Evolutionary conservation across 306 rosid species (phyloP).

Genomic region (Styphnolobium japonicum): DNA sequence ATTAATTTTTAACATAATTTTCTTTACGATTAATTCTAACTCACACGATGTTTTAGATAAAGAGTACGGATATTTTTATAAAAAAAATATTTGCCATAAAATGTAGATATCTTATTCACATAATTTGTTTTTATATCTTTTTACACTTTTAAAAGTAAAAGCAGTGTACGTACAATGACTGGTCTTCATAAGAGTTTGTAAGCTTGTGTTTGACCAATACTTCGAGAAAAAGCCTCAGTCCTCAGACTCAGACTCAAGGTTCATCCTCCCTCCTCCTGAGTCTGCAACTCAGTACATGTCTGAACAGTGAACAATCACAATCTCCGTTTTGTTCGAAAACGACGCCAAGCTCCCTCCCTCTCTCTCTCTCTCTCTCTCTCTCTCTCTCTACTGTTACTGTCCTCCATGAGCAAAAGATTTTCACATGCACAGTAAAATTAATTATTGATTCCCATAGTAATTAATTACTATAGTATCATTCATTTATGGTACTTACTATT

Average conservation of each 20-base stretch:
- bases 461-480: not conserved
- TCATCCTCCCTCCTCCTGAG: not conserved
- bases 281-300: not conserved
- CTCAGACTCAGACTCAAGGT: constrained; percentile 12
- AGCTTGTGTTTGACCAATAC: constrained; percentile 34
- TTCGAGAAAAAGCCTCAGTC: not conserved
- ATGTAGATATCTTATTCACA: too few relatives aligned
- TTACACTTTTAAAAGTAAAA: constrained; percentile 15
- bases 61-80: too few relatives aligned
- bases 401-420: not conserved
- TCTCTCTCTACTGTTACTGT: not conserved
- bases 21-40: too few relatives aligned
- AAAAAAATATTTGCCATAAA: too few relatives aligned
- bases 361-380: not conserved
- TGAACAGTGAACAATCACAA: constrained; percentile 33
- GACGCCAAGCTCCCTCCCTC: not conserved
- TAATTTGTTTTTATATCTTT: too few relatives aligned
- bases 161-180: constrained; percentile 27
- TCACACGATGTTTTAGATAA: too few relatives aligned
- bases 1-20: too few relatives aligned
- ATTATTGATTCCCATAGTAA: not conserved
- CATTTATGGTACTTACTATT: constrained; percentile 14
- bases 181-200: constrained; percentile 29
- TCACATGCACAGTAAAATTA: not conserved
- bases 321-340: constrained; percentile 35